Base-by-base conservation (phyloP, 257 asterid species). In the Prunella vulgaris region DNA sequence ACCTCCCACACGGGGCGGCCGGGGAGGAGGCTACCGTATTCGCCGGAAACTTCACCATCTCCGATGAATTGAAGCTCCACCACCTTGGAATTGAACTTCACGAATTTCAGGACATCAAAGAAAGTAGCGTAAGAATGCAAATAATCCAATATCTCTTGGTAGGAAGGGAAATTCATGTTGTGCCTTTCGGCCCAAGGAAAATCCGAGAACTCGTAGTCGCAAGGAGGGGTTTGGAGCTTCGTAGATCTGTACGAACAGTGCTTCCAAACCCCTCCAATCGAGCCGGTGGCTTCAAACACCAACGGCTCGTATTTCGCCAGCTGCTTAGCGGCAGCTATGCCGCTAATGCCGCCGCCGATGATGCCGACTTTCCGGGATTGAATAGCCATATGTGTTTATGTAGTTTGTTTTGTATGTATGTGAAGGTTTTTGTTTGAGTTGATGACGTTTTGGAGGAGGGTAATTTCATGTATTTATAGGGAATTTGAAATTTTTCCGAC, bases 121-220 rank as follows among this genome's bases (percentile, higher is more conserved):
- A 85, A 78, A 1, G 74, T 48, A 1, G 97, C 97, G 66, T 86
- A 92, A 10, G 95, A 83, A 8, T 88, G 27, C 63, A 92, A 58
- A 60, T 92, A 92, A 3, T 90, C 98, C 74, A 92, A 69, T 10
- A 92, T 80, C 51, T 92, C 93, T 52, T 38, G 72, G 73, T 83
- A 81, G 13, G 97, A 77, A 17, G 98, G 98, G 76, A 92, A 92
- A 61, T 68, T 81, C 0, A 51, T 7, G 78, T 88, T 88, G 79
- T 92, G 95, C 87, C 96, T 88, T 18, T 81, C 71, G 10, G 87
- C 10, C 97, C 97, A 92, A 0, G 95, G 97, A n/a, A 86, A 92
- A 77, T 92, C 97, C 0, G 97, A 85, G 74, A 90, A 90, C 76
- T 90, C 97, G 30, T 88, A 90, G 18, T 90, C 96, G 38, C 95